phyloP scores from a whole-genome alignment of 1,284 basidiomycete species.

The Sporisorium exsertum region DNA sequence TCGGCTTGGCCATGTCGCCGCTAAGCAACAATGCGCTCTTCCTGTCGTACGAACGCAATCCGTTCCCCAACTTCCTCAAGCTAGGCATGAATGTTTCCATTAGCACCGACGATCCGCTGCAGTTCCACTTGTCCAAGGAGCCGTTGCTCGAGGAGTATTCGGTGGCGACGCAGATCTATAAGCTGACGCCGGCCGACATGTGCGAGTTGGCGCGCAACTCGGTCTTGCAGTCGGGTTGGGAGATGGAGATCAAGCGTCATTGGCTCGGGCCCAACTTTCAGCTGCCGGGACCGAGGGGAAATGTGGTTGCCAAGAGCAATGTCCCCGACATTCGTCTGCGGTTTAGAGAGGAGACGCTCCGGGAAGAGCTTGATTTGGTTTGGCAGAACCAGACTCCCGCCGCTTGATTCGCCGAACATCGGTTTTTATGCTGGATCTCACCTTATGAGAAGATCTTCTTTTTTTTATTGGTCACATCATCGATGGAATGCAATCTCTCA shows the following conservation, averaged over 20 bases:
- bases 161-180: slow-evolving; percentile 80
- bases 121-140: slow-evolving; percentile 73
- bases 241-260: slow-evolving; percentile 98
- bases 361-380: slow-evolving; percentile 76
- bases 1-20: slow-evolving; percentile 89
- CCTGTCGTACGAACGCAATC: slow-evolving; percentile 95
- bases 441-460: background rate
- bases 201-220: slow-evolving; percentile 94
- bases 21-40: slow-evolving; percentile 98
- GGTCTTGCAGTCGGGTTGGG: slow-evolving; percentile 95
- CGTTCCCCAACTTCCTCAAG: slow-evolving; percentile 96
- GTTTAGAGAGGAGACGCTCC: slow-evolving; percentile 87
- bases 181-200: slow-evolving; percentile 72
- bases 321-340: slow-evolving; percentile 90
- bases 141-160: slow-evolving; percentile 97
- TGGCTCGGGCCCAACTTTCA: slow-evolving; percentile 84
- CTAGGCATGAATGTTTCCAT: slow-evolving; percentile 95
- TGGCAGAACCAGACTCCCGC: slow-evolving; percentile 40
- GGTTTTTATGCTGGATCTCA: background rate
- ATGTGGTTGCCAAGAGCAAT: slow-evolving; percentile 76
- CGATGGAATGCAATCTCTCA: background rate
- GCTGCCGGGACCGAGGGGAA: slow-evolving; percentile 71
- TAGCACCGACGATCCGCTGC: slow-evolving; percentile 89
- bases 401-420: background rate
- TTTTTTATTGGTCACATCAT: background rate